Conservation (phyloP, 2,329 filamentous ascomycete genomes). For the Colletotrichum somersetense region DNA sequence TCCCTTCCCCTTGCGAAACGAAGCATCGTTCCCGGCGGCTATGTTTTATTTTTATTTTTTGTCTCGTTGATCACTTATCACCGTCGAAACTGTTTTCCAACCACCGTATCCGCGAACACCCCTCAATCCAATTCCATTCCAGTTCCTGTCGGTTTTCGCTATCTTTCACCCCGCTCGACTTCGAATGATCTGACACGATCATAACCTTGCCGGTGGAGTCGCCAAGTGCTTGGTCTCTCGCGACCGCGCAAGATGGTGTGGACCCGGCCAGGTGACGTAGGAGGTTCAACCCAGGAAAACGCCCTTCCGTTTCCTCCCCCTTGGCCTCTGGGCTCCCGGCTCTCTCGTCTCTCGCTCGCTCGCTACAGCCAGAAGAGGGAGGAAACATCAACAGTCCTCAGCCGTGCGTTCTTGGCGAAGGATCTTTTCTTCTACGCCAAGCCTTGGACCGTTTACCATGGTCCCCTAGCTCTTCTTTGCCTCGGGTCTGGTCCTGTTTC, state of each 20-base stretch:
- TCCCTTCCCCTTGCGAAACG: constrained; percentile 9
- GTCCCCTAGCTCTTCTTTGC: constrained; percentile 10
- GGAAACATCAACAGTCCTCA: constrained; percentile 20
- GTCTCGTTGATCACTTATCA: background rate
- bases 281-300: constrained; percentile 27
- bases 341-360: background rate
- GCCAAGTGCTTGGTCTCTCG: constrained; percentile 39
- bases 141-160: background rate
- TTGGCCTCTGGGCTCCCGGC: background rate
- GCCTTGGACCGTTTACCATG: constrained; percentile 17
- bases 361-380: constrained; percentile 15
- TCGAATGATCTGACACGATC: constrained; percentile 31
- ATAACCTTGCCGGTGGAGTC: constrained; percentile 32
- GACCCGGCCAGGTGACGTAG: constrained; percentile 40
- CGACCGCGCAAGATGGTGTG: constrained; percentile 40
- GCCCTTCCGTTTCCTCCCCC: constrained; percentile 9
- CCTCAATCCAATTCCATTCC: background rate
- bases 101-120: background rate
- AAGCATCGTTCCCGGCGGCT: constrained; percentile 30
- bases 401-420: constrained; percentile 29
- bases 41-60: background rate
- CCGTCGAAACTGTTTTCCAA: background rate
- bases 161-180: constrained; percentile 2
- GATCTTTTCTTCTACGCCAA: constrained; percentile 1
- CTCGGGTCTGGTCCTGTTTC: constrained; percentile 5